These are phyloP conservation scores for Celoporthe dispersa DNA, from an alignment of 2,329 filamentous ascomycete species.

Conservation along the genomic window DNA sequence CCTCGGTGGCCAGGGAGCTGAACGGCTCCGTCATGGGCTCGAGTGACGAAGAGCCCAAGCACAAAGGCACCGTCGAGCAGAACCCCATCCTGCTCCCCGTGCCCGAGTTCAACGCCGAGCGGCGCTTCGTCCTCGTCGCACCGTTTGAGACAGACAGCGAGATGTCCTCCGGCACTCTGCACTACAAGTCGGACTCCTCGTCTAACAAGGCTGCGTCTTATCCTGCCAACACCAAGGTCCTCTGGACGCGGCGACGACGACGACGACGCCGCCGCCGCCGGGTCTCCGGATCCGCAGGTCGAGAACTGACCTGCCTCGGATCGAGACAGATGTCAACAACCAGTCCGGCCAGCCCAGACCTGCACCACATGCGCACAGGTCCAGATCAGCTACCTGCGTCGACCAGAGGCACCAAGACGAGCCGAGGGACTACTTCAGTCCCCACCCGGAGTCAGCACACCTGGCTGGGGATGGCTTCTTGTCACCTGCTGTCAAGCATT, in stretches of 20 bases:
- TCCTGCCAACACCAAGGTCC: slow-evolving; percentile 48
- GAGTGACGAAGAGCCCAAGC: slow-evolving; percentile 59
- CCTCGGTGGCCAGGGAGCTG: slow-evolving; percentile 65
- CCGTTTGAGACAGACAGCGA: slow-evolving; percentile 35
- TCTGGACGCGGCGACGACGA: slow-evolving; percentile 25
- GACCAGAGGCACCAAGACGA: slow-evolving; percentile 34
- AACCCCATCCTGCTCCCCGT: slow-evolving; percentile 69
- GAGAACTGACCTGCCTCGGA: slow-evolving; percentile 48
- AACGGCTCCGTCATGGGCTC: slow-evolving; percentile 42
- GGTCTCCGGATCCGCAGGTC: slow-evolving; percentile 40
- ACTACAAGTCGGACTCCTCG: slow-evolving; percentile 21
- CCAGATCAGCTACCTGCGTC: slow-evolving; percentile 41
- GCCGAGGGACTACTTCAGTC: slow-evolving; percentile 40
- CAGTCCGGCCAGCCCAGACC: slow-evolving; percentile 35
- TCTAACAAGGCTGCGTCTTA: slow-evolving; percentile 41
- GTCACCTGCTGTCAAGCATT: slow-evolving; percentile 49
- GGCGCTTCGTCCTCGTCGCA: slow-evolving; percentile 65
- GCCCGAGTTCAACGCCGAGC: slow-evolving; percentile 62
- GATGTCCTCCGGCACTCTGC: slow-evolving; percentile 13
- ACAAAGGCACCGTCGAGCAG: slow-evolving; percentile 70
- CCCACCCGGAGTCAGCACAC: slow-evolving; percentile 32
- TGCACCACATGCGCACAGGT: slow-evolving; percentile 37
- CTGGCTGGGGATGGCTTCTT: slow-evolving; percentile 43
- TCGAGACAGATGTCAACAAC: slow-evolving; percentile 47
- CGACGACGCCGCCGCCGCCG: slow-evolving; percentile 28